Conservation (phyloP, 2,329 filamentous ascomycete genomes). For the Botrytis fabae region DNA sequence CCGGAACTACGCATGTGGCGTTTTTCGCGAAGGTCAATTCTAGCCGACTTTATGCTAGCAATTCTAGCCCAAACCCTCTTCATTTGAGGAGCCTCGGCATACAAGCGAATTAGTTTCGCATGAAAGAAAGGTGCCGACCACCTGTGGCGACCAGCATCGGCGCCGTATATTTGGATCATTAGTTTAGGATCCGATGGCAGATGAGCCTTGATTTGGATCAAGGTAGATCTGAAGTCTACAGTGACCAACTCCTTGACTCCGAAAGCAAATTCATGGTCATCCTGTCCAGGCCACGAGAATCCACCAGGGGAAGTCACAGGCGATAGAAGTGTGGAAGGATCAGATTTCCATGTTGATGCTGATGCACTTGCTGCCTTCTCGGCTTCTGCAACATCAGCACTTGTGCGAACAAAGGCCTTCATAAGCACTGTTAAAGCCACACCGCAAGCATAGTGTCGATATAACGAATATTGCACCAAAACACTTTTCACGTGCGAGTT, state of each 20-base stretch:
- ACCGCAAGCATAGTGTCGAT: conserved; percentile 86
- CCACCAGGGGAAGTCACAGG: conserved; percentile 36
- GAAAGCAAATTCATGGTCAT: conserved; percentile 30
- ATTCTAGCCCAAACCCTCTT: conserved; percentile 83
- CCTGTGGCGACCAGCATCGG: conserved; percentile 81
- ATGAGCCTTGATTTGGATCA: conserved; percentile 84
- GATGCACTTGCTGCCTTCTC: conserved; percentile 39
- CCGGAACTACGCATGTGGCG: conserved; percentile 64
- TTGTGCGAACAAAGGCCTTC: conserved; percentile 63
- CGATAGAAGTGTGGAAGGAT: conserved; percentile 33
- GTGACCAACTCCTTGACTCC: conserved; percentile 65
- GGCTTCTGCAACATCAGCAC: conserved; percentile 48
- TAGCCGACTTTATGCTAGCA: conserved; percentile 76
- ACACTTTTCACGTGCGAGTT: conserved; percentile 79
- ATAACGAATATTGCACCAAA: conserved; percentile 85
- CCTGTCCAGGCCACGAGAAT: conserved; percentile 19
- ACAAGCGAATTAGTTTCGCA: conserved; percentile 77
- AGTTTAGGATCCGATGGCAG: conserved; percentile 88
- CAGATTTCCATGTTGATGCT: conserved; percentile 22
- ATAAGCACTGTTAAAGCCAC: conserved; percentile 76
- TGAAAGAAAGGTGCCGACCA: conserved; percentile 83
- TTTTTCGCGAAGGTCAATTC: conserved; percentile 77
- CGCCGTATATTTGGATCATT: conserved; percentile 82
- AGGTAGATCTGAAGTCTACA: conserved; percentile 75
- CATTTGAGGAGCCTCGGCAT: conserved; percentile 83